A percentile compares a stretch with the other conserved stretches of the same genome.
These are phyloP conservation scores for Haplosporangium sp. DNA, from an alignment of 371 early-diverging fungal species.

Conservation along the genomic window DNA sequence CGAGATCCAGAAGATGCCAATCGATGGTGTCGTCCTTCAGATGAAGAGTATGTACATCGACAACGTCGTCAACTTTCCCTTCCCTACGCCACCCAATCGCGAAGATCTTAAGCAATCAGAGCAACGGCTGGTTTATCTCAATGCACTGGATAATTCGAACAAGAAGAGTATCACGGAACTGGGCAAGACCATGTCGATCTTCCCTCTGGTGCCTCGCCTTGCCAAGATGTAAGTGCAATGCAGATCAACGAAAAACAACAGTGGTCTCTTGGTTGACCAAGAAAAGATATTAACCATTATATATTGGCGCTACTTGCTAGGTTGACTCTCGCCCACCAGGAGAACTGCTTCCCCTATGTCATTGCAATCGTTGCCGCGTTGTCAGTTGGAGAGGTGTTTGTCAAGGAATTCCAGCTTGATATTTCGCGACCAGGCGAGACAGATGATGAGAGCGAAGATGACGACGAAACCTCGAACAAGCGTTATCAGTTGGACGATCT, in stretches of 20 bases:
- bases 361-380: conserved; percentile 92
- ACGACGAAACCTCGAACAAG: conserved; percentile 53
- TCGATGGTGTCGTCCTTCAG: conserved; percentile 93
- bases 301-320: conserved; percentile 43
- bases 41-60: conserved; percentile 98
- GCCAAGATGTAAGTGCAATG: conserved; percentile 89
- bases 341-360: conserved; percentile 84
- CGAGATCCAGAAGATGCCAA: conserved; percentile 95
- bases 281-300: not conserved
- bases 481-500: conserved; percentile 37
- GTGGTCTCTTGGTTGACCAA: not conserved
- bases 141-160: conserved; percentile 74
- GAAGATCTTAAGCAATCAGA: conserved; percentile 77
- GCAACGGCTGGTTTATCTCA: conserved; percentile 75
- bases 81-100: conserved; percentile 85
- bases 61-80: conserved; percentile 96
- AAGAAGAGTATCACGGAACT: conserved; percentile 83
- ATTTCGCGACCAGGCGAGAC: conserved; percentile 57
- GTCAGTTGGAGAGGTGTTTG: conserved; percentile 93
- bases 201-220: conserved; percentile 96
- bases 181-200: conserved; percentile 90
- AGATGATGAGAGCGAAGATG: conserved; percentile 57
- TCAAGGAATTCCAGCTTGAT: conserved; percentile 74
- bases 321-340: conserved; percentile 87
- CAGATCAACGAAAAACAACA: too few species aligned